Conservation (phyloP, 768 basidiomycete genomes). For the Pseudohyphozyma bogoriensis region DNA sequence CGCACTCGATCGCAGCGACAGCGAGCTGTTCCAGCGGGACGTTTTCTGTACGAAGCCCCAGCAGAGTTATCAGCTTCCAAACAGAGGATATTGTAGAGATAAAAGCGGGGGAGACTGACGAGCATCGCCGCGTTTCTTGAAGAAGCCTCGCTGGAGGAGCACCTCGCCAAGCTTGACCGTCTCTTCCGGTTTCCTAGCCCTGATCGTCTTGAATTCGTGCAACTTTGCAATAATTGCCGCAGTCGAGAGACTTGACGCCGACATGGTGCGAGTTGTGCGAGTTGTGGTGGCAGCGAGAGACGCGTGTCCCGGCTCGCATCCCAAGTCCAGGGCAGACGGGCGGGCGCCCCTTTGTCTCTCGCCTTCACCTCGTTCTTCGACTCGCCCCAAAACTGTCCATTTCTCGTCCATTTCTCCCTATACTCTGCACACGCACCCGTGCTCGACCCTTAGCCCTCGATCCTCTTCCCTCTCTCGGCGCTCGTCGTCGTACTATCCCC, state of each 20-base stretch:
- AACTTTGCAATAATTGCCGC: constrained; percentile 9
- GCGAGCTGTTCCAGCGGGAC: constrained; percentile 68
- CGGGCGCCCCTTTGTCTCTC: too few relatives aligned
- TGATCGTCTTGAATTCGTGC: constrained; percentile 11
- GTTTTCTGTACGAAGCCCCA: constrained; percentile 62
- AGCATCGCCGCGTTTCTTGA: constrained; percentile 49
- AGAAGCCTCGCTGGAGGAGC: constrained; percentile 46
- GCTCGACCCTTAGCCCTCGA: too few relatives aligned
- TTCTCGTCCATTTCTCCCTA: too few relatives aligned
- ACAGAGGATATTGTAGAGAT: constrained; percentile 20
- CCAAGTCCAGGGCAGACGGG: too few relatives aligned
- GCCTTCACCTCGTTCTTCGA: too few relatives aligned
- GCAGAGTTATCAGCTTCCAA: background rate
- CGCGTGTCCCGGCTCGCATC: too few relatives aligned
- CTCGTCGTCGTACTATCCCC: too few relatives aligned
- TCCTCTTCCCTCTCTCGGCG: too few relatives aligned
- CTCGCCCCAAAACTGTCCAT: too few relatives aligned
- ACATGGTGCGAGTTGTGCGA: too few relatives aligned
- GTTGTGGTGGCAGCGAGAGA: too few relatives aligned
- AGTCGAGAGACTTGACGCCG: background rate
- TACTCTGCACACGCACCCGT: too few relatives aligned
- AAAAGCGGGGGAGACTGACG: constrained; percentile 38
- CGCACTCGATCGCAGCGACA: constrained; percentile 66
- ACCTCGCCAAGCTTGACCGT: constrained; percentile 49
- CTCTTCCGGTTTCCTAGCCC: constrained; percentile 45